A percentile compares a stretch with the other conserved stretches of the same genome.
These are phyloP conservation scores for Scheffersomyces illinoinensis DNA, from an alignment of 1,139 yeast species.

Conservation along the genomic window DNA sequence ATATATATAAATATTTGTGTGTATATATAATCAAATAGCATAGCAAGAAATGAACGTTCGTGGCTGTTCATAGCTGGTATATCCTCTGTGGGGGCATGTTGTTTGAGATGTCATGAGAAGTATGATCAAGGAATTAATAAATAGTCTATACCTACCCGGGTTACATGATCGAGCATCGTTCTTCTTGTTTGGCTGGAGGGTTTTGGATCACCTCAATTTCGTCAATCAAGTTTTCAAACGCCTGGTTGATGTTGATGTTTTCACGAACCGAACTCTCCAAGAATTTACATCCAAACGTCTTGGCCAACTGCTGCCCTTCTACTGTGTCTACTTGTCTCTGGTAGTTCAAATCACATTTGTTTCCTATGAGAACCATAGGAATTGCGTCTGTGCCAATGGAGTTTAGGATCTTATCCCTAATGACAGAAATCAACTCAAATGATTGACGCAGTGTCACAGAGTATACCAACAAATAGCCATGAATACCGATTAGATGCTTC, in stretches of 20 bases:
- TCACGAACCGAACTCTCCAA: constrained; percentile 85
- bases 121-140: neutral
- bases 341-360: constrained; percentile 70
- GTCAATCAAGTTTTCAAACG: constrained; percentile 67
- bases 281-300: constrained; percentile 62
- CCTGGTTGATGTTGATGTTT: constrained; percentile 62
- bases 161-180: constrained; percentile 38
- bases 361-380: constrained; percentile 84
- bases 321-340: constrained; percentile 64
- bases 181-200: constrained; percentile 39
- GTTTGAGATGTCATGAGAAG: neutral
- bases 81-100: neutral
- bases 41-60: neutral
- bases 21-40: neutral
- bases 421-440: constrained; percentile 74
- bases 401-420: constrained; percentile 82
- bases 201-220: constrained; percentile 68
- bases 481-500: constrained; percentile 79
- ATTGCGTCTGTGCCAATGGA: constrained; percentile 70
- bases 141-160: constrained; percentile 1
- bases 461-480: constrained; percentile 82
- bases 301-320: constrained; percentile 69
- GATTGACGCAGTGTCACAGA: constrained; percentile 79
- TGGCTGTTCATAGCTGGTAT: neutral
- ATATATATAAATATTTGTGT: no score